Conservation (phyloP, 177 flowering plant species). For the Vitis hybrid region DNA sequence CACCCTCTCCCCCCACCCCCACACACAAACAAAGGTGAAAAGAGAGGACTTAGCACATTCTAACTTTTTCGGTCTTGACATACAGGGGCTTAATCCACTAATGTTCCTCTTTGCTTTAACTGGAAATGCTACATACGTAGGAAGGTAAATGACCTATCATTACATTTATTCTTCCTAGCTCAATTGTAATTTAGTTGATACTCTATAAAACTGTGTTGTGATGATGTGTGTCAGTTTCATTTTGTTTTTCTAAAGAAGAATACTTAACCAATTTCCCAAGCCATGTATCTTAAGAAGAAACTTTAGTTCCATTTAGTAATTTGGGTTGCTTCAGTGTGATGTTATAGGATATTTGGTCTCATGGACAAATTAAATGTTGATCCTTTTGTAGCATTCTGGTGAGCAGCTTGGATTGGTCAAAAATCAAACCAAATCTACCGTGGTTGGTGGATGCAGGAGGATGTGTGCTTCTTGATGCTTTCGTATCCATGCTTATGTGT, state of each 20-base stretch:
- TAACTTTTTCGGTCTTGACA: neutral
- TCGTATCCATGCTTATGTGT: slow-evolving; percentile 55
- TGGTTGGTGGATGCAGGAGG: slow-evolving; percentile 93
- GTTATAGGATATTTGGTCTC: neutral
- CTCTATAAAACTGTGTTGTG: no score
- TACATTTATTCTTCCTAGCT: neutral
- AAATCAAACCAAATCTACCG: slow-evolving; percentile 66
- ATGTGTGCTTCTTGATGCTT: slow-evolving; percentile 64
- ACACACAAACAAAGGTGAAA: no score
- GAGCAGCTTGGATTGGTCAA: slow-evolving; percentile 67
- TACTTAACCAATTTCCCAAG: no score
- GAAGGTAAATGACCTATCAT: slow-evolving; percentile 40
- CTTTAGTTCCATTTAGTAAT: no score
- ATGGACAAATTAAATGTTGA: neutral
- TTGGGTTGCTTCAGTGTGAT: no score
- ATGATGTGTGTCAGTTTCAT: no score
- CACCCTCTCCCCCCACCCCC: no score
- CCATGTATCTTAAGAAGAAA: no score
- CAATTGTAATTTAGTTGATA: neutral
- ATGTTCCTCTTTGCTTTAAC: slow-evolving; percentile 84
- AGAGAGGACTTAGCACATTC: no score
- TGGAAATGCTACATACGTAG: slow-evolving; percentile 76
- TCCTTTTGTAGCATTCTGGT: slow-evolving; percentile 62
- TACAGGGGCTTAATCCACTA: slow-evolving; percentile 81
- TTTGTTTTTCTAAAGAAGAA: no score